phyloP scores from a whole-genome alignment of 805 yeast genomes.

The Zygoascus ofunaensis region DNA sequence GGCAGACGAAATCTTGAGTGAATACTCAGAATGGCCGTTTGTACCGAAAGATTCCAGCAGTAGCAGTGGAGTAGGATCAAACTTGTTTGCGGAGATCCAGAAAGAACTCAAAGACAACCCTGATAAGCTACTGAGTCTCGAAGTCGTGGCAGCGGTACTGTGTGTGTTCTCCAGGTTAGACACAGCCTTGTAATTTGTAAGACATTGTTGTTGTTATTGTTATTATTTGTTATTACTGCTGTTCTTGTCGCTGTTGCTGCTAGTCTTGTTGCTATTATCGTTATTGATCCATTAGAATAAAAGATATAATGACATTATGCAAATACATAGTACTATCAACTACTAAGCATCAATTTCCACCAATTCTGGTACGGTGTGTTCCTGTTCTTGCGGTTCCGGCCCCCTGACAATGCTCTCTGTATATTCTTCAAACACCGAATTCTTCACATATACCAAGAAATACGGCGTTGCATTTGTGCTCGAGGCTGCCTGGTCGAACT shows the following conservation, averaged over 20 bases:
- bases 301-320: no score
- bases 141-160: constrained; percentile 86
- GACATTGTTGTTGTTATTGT: neutral
- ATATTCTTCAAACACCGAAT: constrained; percentile 38
- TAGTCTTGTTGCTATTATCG: no score
- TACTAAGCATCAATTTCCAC: no score
- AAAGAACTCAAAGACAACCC: constrained; percentile 44
- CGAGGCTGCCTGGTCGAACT: constrained; percentile 10
- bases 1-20: constrained; percentile 83
- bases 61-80: constrained; percentile 53
- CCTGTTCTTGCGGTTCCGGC: no score
- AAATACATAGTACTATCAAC: no score
- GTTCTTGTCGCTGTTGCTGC: no score
- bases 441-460: constrained; percentile 73
- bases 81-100: constrained; percentile 44
- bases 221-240: no score
- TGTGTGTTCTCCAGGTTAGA: constrained; percentile 90
- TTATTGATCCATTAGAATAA: no score
- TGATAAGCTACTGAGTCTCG: constrained; percentile 58
- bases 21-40: constrained; percentile 82
- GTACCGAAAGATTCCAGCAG: constrained; percentile 34
- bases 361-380: no score
- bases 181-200: constrained; percentile 52
- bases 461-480: constrained; percentile 91
- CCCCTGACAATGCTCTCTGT: constrained; percentile 15